Evolutionary conservation across 129 eudicot species (phyloP).

Genomic region (Flaveria robusta): DNA sequence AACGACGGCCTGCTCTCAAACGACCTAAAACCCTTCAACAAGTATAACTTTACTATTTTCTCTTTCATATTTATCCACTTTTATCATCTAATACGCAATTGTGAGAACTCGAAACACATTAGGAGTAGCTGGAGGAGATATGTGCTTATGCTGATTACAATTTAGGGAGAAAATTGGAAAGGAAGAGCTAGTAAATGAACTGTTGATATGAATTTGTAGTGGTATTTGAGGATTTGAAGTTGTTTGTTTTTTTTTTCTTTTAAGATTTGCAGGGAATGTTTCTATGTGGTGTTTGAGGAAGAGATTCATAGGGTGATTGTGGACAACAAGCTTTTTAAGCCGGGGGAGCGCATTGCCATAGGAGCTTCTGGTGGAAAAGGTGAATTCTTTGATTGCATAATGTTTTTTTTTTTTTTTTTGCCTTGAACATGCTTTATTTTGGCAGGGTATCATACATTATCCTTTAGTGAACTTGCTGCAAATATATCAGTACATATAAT

Average conservation of each 20-base stretch:
- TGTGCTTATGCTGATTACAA: neutral
- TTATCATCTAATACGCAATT: neutral
- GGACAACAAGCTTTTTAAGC: slow-evolving; percentile 70
- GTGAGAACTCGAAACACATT: neutral
- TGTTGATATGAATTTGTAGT: neutral
- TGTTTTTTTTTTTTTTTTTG: neutral
- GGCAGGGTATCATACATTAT: neutral
- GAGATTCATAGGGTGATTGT: slow-evolving; percentile 81
- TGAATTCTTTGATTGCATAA: slow-evolving; percentile 1
- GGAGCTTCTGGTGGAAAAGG: slow-evolving; percentile 99
- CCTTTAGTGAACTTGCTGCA: neutral
- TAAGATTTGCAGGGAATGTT: slow-evolving; percentile 96
- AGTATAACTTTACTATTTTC: slow-evolving; percentile 31
- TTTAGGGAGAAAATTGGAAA: neutral
- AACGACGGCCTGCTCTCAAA: slow-evolving; percentile 68
- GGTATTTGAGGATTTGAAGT: neutral
- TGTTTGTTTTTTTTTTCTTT: neutral
- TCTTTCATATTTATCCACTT: too few relatives aligned
- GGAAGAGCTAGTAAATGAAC: neutral
- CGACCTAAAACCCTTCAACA: slow-evolving; percentile 93
- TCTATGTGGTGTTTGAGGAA: slow-evolving; percentile 78
- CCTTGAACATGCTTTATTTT: neutral
- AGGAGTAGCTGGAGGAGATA: neutral
- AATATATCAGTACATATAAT: neutral
- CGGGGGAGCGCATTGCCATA: slow-evolving; percentile 85